Base-by-base conservation (phyloP, 169 alveolate species). In the Cyclospora cayetanensis region DNA sequence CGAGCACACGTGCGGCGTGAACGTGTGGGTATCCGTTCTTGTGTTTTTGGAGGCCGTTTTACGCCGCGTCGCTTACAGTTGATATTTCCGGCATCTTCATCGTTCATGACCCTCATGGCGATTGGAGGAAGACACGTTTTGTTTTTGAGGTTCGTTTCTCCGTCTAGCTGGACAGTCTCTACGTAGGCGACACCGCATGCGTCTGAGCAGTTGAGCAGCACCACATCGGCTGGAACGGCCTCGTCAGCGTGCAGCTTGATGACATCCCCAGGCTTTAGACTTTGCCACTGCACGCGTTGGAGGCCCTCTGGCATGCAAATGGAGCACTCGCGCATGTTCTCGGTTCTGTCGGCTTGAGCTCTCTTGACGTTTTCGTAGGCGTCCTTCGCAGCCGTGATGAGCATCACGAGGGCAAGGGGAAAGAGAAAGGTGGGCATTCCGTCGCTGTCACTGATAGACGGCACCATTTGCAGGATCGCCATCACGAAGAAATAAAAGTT, bases 171-270 rank as follows among this genome's bases (percentile, higher is more conserved):
- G 37, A 96, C 96, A 0, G 98, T 97, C 93, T 96, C 98, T 43
- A 97, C 95, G 83, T 94, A 96, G 42, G 92, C 88, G 55, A 97
- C 95, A 12, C 99, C 99, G 68, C 97, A 96, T 31, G 95, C 95
- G 86, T 97, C 98, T 63, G 98, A 94, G n/a, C 99, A 96, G 92
- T 96, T 94, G 34, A 99, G 93, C 27, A 98, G 65, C 52, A 99
- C 93, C 83, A 98, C 68, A 93, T 99, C 99, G 0, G 99, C 98
- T 11, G 99, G 99, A 87, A 98, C 97, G 66, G 94, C 83, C 50
- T 93, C 93, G 35, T 97, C 97, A 65, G 97, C 91, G 65, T 94
- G 72, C 60, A 98, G 97, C 91, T 96, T 96, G 15, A 99, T 97
- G 22, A 98, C 94, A 90, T 98, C 99, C 3, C 99, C 99, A 70